phyloP scores from a whole-genome alignment of 2,329 filamentous ascomycete genomes.

The Phialophora tarda region DNA sequence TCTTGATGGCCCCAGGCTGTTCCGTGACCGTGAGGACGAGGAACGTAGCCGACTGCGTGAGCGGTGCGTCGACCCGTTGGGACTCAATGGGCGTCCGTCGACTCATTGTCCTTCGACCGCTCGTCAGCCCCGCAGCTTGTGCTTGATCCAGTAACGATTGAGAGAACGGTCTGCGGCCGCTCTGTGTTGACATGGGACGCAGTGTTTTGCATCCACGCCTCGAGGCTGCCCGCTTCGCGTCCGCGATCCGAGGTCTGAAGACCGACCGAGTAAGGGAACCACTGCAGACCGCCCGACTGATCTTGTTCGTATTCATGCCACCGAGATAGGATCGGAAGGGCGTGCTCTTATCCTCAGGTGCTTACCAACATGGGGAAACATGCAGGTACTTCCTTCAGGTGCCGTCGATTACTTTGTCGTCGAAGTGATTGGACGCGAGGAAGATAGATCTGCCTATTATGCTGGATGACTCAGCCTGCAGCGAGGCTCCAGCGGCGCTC shows the following conservation, averaged over 20 bases:
- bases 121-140: constrained; percentile 11
- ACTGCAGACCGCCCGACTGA: constrained; percentile 2
- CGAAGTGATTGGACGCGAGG: neutral
- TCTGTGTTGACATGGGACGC: constrained; percentile 3
- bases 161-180: constrained; percentile 11
- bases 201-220: constrained; percentile 1
- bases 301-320: constrained; percentile 22
- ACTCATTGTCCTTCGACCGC: constrained; percentile 22
- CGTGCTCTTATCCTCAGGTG: neutral
- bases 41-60: constrained; percentile 62
- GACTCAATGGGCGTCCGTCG: constrained; percentile 46
- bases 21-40: constrained; percentile 55
- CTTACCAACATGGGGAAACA: constrained; percentile 12
- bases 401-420: constrained; percentile 15
- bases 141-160: constrained; percentile 18
- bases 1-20: constrained; percentile 44
- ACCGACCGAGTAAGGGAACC: neutral
- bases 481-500: neutral
- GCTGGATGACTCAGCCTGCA: constrained; percentile 10
- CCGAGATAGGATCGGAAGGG: neutral
- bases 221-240: neutral
- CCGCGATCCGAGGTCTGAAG: neutral
- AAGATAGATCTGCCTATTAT: constrained; percentile 13
- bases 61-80: constrained; percentile 57
- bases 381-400: constrained; percentile 3